Conservation (phyloP, 139 green algal species). For the Penium margaritaceum region DNA sequence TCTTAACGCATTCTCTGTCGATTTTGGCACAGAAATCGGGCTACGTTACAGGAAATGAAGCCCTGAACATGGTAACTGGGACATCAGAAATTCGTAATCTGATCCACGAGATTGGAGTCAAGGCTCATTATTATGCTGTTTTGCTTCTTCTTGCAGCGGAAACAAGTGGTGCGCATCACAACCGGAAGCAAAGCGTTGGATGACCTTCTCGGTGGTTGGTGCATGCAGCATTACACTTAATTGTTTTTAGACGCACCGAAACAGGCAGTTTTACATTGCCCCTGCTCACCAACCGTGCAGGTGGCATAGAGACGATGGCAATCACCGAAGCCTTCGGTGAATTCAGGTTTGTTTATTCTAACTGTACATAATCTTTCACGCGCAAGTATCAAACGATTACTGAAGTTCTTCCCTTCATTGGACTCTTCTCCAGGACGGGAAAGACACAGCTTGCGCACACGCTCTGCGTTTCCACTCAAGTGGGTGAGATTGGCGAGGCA, state of each 20-base stretch:
- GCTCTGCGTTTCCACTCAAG: slow-evolving; percentile 40
- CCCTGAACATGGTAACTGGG: slow-evolving; percentile 34
- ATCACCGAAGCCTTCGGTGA: slow-evolving; percentile 45
- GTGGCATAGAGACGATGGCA: slow-evolving; percentile 43
- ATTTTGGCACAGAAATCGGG: slow-evolving; percentile 32
- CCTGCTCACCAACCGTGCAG: no score
- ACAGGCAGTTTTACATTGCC: neutral
- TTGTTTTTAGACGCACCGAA: no score
- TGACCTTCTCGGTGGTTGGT: slow-evolving; percentile 39
- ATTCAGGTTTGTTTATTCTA: slow-evolving; percentile 34
- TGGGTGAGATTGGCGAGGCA: neutral
- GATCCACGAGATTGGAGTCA: neutral
- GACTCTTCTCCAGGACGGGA: slow-evolving; percentile 36
- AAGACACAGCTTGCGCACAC: slow-evolving; percentile 45
- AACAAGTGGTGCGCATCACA: slow-evolving; percentile 39
- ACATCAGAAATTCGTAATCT: neutral
- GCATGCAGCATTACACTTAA: neutral
- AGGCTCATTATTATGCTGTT: neutral
- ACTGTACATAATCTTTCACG: no score
- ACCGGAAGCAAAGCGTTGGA: slow-evolving; percentile 35
- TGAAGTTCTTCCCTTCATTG: no score
- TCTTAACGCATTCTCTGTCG: neutral
- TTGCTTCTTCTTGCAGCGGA: slow-evolving; percentile 27
- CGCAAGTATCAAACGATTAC: slow-evolving; percentile 1
- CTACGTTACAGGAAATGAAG: slow-evolving; percentile 38